phyloP scores from a whole-genome alignment of 2,329 filamentous ascomycete genomes.

The Pezicula neosporulosa region DNA sequence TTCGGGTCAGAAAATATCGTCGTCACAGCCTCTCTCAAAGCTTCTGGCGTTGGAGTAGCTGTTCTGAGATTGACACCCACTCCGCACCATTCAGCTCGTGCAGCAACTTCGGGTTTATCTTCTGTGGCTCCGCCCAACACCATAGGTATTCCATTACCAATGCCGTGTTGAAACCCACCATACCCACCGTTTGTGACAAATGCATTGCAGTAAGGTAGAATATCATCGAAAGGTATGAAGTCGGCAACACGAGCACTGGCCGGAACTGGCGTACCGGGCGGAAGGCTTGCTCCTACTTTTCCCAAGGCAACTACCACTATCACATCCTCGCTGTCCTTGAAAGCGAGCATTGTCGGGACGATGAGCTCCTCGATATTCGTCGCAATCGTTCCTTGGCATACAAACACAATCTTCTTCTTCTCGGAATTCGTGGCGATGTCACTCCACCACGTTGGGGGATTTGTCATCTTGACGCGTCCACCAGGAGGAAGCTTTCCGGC shows the following conservation, averaged over 20 bases:
- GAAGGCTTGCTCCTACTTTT: conserved; percentile 22
- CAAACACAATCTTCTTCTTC: conserved; percentile 33
- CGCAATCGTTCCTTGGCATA: conserved; percentile 33
- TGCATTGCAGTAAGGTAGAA: conserved; percentile 29
- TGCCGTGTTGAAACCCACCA: conserved; percentile 30
- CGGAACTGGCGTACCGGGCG: conserved; percentile 25
- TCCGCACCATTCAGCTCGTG: conserved; percentile 30
- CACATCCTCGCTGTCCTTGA: conserved; percentile 29
- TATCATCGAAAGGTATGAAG: conserved; percentile 33
- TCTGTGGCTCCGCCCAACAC: conserved; percentile 29
- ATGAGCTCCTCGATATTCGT: conserved; percentile 28
- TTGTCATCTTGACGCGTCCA: conserved; percentile 20
- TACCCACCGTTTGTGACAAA: conserved; percentile 35
- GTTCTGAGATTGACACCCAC: conserved; percentile 31
- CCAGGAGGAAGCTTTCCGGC: conserved; percentile 38
- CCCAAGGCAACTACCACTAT: conserved; percentile 31
- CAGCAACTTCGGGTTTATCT: conserved; percentile 31
- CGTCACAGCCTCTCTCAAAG: conserved; percentile 11
- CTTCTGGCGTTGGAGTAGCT: conserved; percentile 8
- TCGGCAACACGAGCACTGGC: conserved; percentile 30
- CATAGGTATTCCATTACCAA: conserved; percentile 30
- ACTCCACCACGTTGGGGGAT: conserved; percentile 42
- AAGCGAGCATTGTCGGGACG: conserved; percentile 31
- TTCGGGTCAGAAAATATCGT: conserved; percentile 12
- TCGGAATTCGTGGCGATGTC: conserved; percentile 36